Evolutionary conservation across 2,329 filamentous ascomycete species (phyloP).

Genomic region (Alternaria rosae): DNA sequence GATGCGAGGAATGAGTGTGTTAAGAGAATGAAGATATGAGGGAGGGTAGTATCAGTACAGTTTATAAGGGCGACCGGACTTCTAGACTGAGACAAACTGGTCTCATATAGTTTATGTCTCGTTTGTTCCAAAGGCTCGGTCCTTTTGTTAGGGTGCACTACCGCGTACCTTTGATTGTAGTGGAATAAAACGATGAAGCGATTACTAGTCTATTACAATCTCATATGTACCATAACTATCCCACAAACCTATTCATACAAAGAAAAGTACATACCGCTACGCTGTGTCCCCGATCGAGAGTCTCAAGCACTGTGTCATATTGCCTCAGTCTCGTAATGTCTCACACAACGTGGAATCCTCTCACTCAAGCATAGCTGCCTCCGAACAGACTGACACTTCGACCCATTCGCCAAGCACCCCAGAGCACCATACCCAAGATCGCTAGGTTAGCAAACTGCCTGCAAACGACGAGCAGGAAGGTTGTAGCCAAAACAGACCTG

Average conservation of each 20-base stretch:
- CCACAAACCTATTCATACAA: neutral
- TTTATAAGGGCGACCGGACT: neutral
- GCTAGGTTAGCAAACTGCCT: slow-evolving; percentile 8
- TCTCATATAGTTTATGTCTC: neutral
- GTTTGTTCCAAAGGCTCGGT: neutral
- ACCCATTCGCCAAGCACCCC: slow-evolving; percentile 15
- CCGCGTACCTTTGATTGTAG: too few relatives aligned
- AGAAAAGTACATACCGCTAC: neutral
- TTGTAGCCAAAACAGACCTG: neutral
- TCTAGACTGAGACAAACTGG: neutral
- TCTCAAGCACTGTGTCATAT: too few relatives aligned
- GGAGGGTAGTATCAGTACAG: neutral
- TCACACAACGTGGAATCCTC: too few relatives aligned
- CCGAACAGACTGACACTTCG: slow-evolving; percentile 2
- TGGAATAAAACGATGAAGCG: too few relatives aligned
- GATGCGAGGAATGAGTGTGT: neutral
- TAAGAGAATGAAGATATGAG: neutral
- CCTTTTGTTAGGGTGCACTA: neutral
- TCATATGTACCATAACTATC: neutral
- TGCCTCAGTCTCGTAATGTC: too few relatives aligned
- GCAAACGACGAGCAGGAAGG: slow-evolving; percentile 4
- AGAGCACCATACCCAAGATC: slow-evolving; percentile 9
- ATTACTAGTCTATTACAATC: neutral
- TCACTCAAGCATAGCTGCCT: neutral
- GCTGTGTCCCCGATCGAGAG: too few relatives aligned